phyloP scores from a whole-genome alignment of 2,329 filamentous ascomycete genomes.

The Aspergillus sp. region DNA sequence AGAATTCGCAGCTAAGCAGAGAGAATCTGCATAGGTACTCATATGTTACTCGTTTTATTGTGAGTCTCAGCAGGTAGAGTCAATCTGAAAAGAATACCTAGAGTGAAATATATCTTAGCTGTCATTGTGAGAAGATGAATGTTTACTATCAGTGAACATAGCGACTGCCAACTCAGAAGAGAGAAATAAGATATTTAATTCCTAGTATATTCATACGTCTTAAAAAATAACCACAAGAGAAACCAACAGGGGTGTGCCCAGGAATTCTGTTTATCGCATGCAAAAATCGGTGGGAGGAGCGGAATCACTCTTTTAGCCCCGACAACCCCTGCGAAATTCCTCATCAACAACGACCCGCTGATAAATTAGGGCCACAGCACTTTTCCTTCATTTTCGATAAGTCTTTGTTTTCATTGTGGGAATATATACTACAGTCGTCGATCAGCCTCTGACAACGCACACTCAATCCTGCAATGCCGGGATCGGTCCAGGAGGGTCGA shows the following conservation, averaged over 20 bases:
- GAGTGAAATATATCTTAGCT: too few relatives aligned
- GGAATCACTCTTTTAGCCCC: background rate
- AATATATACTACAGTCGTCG: background rate
- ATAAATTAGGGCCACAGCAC: too few relatives aligned
- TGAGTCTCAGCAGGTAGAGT: too few relatives aligned
- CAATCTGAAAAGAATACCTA: background rate
- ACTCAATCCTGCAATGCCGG: constrained; percentile 16
- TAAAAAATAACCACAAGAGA: background rate
- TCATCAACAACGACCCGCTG: background rate
- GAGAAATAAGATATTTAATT: too few relatives aligned
- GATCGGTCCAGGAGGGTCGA: constrained; percentile 20
- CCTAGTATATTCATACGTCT: too few relatives aligned
- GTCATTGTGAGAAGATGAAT: too few relatives aligned
- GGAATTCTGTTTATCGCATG: background rate
- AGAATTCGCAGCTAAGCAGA: constrained; percentile 24
- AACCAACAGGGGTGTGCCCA: background rate
- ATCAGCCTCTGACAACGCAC: too few relatives aligned
- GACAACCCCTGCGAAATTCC: background rate
- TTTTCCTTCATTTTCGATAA: too few relatives aligned
- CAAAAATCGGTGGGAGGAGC: background rate
- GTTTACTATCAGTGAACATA: too few relatives aligned
- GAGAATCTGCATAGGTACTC: constrained; percentile 4
- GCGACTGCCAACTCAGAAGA: too few relatives aligned
- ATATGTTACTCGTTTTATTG: too few relatives aligned
- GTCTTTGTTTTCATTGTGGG: too few relatives aligned